phyloP scores from a whole-genome alignment of 2,329 filamentous ascomycete genomes.

The Plectosphaerella plurivora region DNA sequence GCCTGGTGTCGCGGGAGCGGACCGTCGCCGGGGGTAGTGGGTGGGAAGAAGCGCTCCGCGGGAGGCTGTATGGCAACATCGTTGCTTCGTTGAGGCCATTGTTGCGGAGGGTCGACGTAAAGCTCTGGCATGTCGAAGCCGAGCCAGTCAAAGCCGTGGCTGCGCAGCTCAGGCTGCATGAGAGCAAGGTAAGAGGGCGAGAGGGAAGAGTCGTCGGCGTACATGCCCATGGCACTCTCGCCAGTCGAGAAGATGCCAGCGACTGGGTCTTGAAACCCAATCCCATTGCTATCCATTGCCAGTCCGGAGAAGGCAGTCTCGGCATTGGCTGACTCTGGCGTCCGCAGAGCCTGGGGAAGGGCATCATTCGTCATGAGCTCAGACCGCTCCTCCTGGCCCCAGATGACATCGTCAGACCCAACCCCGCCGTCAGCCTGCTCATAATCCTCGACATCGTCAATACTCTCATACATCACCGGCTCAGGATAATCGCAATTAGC shows the following conservation, averaged over 20 bases:
- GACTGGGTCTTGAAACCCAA: not conserved
- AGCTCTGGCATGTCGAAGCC: conserved; percentile 14
- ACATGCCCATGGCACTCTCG: not conserved
- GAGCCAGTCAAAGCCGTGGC: conserved; percentile 14
- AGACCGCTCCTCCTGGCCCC: no score
- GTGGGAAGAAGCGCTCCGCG: no score
- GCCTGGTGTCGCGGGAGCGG: no score
- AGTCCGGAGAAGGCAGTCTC: not conserved
- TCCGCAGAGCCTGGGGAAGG: not conserved
- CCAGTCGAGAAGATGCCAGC: not conserved
- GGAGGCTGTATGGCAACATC: no score
- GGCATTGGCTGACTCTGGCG: not conserved
- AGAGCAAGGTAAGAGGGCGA: not conserved
- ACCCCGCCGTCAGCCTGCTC: no score
- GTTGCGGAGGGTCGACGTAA: not conserved
- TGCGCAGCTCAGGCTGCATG: conserved; percentile 10
- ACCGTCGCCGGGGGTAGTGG: no score
- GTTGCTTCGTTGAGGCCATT: not conserved
- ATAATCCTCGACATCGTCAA: no score
- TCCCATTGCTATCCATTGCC: not conserved
- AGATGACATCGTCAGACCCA: no score
- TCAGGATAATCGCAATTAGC: conserved; percentile 10
- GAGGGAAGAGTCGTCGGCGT: not conserved
- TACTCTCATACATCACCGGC: no score
- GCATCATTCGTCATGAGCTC: no score